A percentile compares a stretch with the other conserved stretches of the same genome.
Conservation (phyloP, 1,139 yeast genomes). For the Taphrina betulina region DNA sequence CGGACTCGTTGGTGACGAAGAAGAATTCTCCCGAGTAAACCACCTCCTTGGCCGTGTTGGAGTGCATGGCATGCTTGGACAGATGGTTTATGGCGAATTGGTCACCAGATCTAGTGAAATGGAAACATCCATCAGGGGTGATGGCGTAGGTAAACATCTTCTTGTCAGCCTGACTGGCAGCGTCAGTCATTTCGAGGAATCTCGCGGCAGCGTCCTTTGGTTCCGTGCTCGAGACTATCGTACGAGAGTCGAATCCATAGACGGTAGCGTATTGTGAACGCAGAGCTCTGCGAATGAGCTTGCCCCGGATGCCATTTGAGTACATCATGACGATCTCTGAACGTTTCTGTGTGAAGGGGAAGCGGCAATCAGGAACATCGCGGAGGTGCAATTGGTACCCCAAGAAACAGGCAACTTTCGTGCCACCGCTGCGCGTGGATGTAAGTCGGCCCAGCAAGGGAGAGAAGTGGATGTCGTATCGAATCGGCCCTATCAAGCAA, state of each 20-base stretch:
- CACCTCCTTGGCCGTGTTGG: slow-evolving; percentile 31
- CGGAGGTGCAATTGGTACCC: slow-evolving; percentile 27
- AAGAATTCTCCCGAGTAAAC: slow-evolving; percentile 32
- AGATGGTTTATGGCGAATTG: slow-evolving; percentile 29
- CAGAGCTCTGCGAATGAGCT: slow-evolving; percentile 22
- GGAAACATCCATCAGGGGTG: slow-evolving; percentile 25
- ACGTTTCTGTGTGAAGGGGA: slow-evolving; percentile 13
- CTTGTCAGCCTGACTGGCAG: slow-evolving; percentile 13
- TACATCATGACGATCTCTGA: slow-evolving; percentile 30
- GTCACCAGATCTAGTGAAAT: slow-evolving; percentile 30
- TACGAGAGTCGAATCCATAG: slow-evolving; percentile 27
- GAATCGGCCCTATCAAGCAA: slow-evolving; percentile 17
- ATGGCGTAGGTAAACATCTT: slow-evolving; percentile 31
- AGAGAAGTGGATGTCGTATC: slow-evolving; percentile 24
- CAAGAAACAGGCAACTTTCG: slow-evolving; percentile 15
- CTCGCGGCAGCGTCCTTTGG: slow-evolving; percentile 30
- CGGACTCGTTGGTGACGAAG: slow-evolving; percentile 9
- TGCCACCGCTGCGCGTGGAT: slow-evolving; percentile 7
- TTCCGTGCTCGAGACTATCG: slow-evolving; percentile 23
- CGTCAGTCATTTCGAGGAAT: slow-evolving; percentile 24
- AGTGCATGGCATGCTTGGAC: slow-evolving; percentile 31
- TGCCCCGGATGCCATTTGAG: slow-evolving; percentile 22
- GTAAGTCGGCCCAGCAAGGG: slow-evolving; percentile 29
- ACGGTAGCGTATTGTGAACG: slow-evolving; percentile 25
- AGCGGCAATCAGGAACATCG: slow-evolving; percentile 28